Base-by-base conservation (phyloP, 495 filamentous ascomycete species). In the Ascodesmis nigricans region DNA sequence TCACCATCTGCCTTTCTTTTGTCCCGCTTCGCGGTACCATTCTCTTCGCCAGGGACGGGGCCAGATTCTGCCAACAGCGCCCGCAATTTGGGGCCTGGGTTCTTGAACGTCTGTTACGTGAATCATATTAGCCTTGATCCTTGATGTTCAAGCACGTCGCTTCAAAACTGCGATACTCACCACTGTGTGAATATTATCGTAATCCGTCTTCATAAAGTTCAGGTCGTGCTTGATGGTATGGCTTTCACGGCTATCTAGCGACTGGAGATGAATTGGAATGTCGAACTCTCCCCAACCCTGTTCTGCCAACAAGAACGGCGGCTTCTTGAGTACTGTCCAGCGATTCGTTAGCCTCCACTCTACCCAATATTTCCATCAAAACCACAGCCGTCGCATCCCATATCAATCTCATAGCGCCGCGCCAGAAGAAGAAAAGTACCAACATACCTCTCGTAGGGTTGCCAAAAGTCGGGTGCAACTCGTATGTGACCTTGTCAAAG, bases 251-350 rank as follows among this genome's bases (percentile, higher is more conserved):
- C 81, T 81, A 56, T 91, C 79, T 16, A 74, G 69, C n/a, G 69
- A 71, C 44, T 66, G 71, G 19, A 91, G 61, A 33, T 74, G 64
- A 41, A 95, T 84, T 17, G 64, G 61, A 78, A 95, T 84, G 49
- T 95, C 90, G 50, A 99, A 99, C 58, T 99, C 90, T 48, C 90
- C 90, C 90, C 90, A 99, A 46, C 90, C 90, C 55, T 90, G 74
- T 55, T 99, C 90, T 34, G 68, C 58, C 53, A 91, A 87, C 16
- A 67, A 66, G 61, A 95, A 99, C 0, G 87, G 87, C 0, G 80
- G 73, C 23, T 72, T 71, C 47, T 71, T 73, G 62, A 84, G 67
- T 4, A 69, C 80, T 91, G 45, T 36, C 18, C 36, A 16, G 21
- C 19, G 15, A 26, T 14, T 9, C 6, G 16, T 35, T 5, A 9